Conservation (phyloP, 73 alveolate species). For the Paramecium sonneborni region DNA sequence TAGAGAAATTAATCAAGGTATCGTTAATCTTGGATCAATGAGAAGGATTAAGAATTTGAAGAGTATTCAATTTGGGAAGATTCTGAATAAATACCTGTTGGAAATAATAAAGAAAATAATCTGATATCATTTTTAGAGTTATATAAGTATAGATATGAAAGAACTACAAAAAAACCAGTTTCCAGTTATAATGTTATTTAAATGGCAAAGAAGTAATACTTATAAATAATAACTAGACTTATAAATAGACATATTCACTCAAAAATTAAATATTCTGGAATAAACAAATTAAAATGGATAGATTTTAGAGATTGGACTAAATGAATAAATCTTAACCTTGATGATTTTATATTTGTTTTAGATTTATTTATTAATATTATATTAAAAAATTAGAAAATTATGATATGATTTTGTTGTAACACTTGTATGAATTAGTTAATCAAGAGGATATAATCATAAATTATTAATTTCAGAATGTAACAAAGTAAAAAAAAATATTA, state of each 20-base stretch:
- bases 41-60: background rate
- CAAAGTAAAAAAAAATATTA: too few relatives aligned
- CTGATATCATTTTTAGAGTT: background rate
- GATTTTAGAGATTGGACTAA: slow-evolving; percentile 2
- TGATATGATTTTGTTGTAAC: too few relatives aligned
- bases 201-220: background rate
- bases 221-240: background rate
- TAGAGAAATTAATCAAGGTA: background rate
- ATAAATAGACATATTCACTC: background rate
- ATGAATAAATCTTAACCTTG: background rate
- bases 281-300: background rate
- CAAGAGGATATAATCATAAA: too few relatives aligned
- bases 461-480: too few relatives aligned
- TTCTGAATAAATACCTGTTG: background rate
- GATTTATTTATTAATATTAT: too few relatives aligned
- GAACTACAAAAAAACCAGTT: background rate
- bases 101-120: background rate
- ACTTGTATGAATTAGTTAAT: too few relatives aligned
- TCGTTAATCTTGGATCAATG: background rate
- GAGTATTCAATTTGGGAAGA: background rate
- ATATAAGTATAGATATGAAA: background rate
- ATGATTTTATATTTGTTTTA: background rate
- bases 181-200: background rate
- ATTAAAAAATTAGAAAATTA: background rate
- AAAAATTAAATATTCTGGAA: background rate